Evolutionary conservation across 768 basidiomycete genomes (phyloP).

Genomic region (Holtermannia corniformis): DNA sequence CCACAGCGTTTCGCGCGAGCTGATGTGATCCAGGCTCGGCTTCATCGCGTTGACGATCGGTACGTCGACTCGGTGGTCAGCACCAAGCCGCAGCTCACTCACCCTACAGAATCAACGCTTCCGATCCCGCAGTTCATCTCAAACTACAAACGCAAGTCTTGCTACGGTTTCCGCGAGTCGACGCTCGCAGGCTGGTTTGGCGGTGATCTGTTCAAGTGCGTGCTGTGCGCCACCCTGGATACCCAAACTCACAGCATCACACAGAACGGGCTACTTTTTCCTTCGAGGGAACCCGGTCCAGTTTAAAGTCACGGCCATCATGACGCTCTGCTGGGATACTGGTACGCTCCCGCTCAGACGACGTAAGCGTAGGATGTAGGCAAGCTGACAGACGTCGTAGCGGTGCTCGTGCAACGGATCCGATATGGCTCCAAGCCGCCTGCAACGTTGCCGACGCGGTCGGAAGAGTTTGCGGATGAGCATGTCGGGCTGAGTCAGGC

Average conservation of each 20-base stretch:
- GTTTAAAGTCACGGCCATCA: constrained; percentile 36
- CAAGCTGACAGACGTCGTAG: too few relatives aligned
- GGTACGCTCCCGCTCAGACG: too few relatives aligned
- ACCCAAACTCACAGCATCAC: not conserved
- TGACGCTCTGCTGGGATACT: constrained; percentile 37
- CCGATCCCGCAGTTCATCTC: constrained; percentile 41
- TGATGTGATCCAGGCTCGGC: constrained; percentile 19
- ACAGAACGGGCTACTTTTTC: constrained; percentile 38
- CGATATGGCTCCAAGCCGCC: constrained; percentile 25
- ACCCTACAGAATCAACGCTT: constrained; percentile 34
- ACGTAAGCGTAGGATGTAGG: too few relatives aligned
- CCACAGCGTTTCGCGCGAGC: not conserved
- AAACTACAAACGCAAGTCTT: constrained; percentile 34
- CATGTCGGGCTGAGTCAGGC: not conserved
- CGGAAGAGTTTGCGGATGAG: too few relatives aligned
- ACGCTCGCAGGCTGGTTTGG: constrained; percentile 39
- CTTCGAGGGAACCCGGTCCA: constrained; percentile 31
- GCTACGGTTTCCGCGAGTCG: constrained; percentile 34
- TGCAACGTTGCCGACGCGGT: too few relatives aligned
- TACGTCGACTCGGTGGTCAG: constrained; percentile 2
- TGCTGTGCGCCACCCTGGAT: not conserved
- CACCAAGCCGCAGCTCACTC: constrained; percentile 4
- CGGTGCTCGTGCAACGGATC: constrained; percentile 27
- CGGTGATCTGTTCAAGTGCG: constrained; percentile 39
- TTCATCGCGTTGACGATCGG: constrained; percentile 31